Conservation (phyloP, 352 stramenopile species). For the Phytophthora brassicae region DNA sequence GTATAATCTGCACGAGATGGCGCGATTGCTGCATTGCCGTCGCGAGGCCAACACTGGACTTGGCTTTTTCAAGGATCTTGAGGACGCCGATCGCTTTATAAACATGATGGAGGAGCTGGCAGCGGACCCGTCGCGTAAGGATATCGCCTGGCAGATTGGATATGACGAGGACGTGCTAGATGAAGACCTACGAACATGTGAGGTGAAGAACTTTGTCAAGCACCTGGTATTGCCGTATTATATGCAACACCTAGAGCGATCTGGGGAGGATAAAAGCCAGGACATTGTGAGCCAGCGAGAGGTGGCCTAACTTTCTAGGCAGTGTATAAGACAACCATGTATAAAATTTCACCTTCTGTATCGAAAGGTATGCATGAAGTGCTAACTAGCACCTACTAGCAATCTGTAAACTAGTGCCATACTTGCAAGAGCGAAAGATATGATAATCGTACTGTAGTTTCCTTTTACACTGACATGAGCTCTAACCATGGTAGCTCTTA, state of each 20-base stretch:
- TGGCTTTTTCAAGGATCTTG: slow-evolving; percentile 63
- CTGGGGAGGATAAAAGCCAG: slow-evolving; percentile 5
- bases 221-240: slow-evolving; percentile 72
- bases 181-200: slow-evolving; percentile 58
- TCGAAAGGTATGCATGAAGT: no score
- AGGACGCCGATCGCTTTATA: slow-evolving; percentile 48
- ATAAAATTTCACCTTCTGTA: no score
- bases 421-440: no score
- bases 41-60: slow-evolving; percentile 61
- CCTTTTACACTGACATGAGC: no score
- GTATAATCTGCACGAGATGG: slow-evolving; percentile 79
- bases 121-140: slow-evolving; percentile 46
- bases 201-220: slow-evolving; percentile 76
- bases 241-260: slow-evolving; percentile 18
- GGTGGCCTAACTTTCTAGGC: slow-evolving; percentile 28
- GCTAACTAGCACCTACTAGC: no score
- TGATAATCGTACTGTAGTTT: no score
- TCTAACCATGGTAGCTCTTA: no score
- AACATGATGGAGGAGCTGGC: slow-evolving; percentile 60
- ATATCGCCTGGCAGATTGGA: slow-evolving; percentile 66
- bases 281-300: slow-evolving; percentile 24
- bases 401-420: no score
- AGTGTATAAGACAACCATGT: neutral
- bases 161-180: slow-evolving; percentile 74
- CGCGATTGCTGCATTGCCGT: slow-evolving; percentile 66